phyloP scores from a whole-genome alignment of 116 monocot species.

The Iris pallida region DNA sequence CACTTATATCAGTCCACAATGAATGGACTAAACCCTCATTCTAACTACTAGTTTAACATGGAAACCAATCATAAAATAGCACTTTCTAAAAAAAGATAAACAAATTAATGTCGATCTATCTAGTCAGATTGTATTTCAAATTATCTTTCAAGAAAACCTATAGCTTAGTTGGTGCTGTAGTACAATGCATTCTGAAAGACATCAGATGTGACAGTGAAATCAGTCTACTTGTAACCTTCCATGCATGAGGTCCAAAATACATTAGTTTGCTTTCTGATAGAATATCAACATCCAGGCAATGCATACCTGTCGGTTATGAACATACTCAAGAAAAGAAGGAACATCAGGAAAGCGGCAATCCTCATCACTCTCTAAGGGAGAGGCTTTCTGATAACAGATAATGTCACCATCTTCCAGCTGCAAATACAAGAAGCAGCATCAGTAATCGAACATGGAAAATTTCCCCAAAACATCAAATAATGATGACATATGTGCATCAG shows the following conservation, averaged over 20 bases:
- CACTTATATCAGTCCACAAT: too few relatives aligned
- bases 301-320: slow-evolving; percentile 86
- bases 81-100: too few relatives aligned
- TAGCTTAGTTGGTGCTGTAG: too few relatives aligned
- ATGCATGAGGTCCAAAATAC: neutral
- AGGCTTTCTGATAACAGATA: slow-evolving; percentile 86
- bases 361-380: slow-evolving; percentile 38
- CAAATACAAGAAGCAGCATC: slow-evolving; percentile 6
- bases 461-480: neutral
- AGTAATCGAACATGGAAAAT: neutral
- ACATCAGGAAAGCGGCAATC: slow-evolving; percentile 69
- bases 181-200: neutral
- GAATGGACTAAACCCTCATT: too few relatives aligned
- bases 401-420: slow-evolving; percentile 99
- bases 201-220: neutral
- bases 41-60: too few relatives aligned
- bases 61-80: too few relatives aligned
- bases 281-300: neutral
- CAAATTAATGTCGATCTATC: neutral
- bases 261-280: neutral
- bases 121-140: neutral
- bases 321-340: slow-evolving; percentile 92
- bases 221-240: neutral
- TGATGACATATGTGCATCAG: slow-evolving; percentile 3
- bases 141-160: too few relatives aligned